These are phyloP conservation scores for Melocanna baccifera DNA, from an alignment of 176 grass and related monocot species.

Conservation along the genomic window DNA sequence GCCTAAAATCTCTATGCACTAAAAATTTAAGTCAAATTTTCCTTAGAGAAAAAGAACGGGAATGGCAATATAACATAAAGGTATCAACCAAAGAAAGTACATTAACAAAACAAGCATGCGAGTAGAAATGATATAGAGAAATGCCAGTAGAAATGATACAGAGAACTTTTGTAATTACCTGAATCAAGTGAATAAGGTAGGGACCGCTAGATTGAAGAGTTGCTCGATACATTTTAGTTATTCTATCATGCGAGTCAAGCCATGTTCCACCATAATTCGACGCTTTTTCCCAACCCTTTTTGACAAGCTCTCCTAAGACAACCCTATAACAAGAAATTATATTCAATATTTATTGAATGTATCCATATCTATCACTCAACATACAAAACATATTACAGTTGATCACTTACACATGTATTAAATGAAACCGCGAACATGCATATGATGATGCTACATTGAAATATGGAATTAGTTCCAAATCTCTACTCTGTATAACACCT, in stretches of 20 bases:
- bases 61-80: background rate
- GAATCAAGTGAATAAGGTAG: conserved; percentile 61
- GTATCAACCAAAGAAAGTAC: conserved; percentile 2
- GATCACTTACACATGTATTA: background rate
- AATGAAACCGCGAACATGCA: conserved; percentile 14
- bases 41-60: background rate
- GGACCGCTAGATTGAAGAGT: conserved; percentile 60
- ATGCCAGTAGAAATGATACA: no score
- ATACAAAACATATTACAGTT: background rate
- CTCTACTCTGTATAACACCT: background rate
- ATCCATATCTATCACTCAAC: conserved; percentile 1
- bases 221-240: conserved; percentile 55
- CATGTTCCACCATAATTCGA: conserved; percentile 54
- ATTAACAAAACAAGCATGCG: conserved; percentile 14
- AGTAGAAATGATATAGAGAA: conserved; percentile 1
- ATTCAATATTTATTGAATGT: conserved; percentile 23
- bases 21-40: background rate
- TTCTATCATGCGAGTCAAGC: conserved; percentile 53
- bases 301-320: conserved; percentile 61
- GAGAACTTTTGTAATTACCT: conserved; percentile 51
- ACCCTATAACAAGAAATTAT: conserved; percentile 45
- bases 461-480: background rate
- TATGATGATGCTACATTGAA: conserved; percentile 13
- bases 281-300: conserved; percentile 46
- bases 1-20: background rate